A percentile compares a stretch with the other conserved stretches of the same genome.
phyloP scores from a whole-genome alignment of 2,329 filamentous ascomycete species.

The Colletotrichum acutatum region DNA sequence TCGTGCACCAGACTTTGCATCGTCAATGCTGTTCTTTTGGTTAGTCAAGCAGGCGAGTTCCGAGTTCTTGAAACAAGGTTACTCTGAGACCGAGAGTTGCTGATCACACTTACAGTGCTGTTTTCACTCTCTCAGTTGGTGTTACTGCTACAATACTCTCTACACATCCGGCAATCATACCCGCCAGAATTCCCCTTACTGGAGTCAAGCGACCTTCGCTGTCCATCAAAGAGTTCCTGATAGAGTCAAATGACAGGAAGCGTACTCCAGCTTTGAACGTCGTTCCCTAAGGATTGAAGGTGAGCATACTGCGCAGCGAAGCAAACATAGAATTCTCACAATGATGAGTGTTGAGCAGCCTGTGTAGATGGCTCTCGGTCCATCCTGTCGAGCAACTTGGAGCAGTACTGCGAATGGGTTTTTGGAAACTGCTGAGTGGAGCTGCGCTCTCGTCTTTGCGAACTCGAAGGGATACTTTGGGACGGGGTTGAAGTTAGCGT shows the following conservation, averaged over 20 bases:
- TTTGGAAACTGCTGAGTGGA: slow-evolving; percentile 52
- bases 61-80: background rate
- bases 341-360: slow-evolving; percentile 70
- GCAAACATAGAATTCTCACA: slow-evolving; percentile 29
- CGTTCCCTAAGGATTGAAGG: slow-evolving; percentile 54
- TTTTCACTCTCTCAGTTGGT: slow-evolving; percentile 76
- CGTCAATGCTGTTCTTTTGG: slow-evolving; percentile 45
- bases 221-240: slow-evolving; percentile 67
- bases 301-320: background rate
- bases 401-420: slow-evolving; percentile 69
- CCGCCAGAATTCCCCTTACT: slow-evolving; percentile 67
- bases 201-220: slow-evolving; percentile 68
- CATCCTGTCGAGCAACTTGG: slow-evolving; percentile 66
- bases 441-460: slow-evolving; percentile 72
- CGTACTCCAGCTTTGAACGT: slow-evolving; percentile 74
- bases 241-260: slow-evolving; percentile 73
- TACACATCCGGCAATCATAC: slow-evolving; percentile 71
- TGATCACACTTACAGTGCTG: slow-evolving; percentile 57
- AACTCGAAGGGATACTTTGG: slow-evolving; percentile 72
- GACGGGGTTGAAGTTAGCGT: background rate
- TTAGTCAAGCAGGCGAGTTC: background rate
- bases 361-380: slow-evolving; percentile 68
- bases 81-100: background rate
- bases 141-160: slow-evolving; percentile 74
- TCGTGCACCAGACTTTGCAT: slow-evolving; percentile 44